phyloP scores from a whole-genome alignment of 2,329 filamentous ascomycete genomes.

The Raffaelea arxii region DNA sequence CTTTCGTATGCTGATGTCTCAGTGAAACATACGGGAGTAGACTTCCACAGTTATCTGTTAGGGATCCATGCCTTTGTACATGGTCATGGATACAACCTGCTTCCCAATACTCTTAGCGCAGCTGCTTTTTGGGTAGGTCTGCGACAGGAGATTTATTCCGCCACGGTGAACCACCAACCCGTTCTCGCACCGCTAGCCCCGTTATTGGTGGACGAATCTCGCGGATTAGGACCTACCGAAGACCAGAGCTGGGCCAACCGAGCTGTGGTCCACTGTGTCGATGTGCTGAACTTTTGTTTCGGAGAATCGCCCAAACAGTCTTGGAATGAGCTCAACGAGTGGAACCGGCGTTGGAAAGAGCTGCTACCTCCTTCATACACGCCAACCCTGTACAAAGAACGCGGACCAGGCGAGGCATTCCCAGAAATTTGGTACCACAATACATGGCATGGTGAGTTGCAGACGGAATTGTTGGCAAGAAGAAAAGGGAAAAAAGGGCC shows the following conservation, averaged over 20 bases:
- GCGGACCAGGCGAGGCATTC: constrained; percentile 32
- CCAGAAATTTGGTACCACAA: constrained; percentile 49
- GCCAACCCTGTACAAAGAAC: constrained; percentile 39
- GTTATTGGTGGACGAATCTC: constrained; percentile 33
- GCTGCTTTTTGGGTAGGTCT: constrained; percentile 49
- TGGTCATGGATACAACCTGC: constrained; percentile 28
- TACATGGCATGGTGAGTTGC: constrained; percentile 38
- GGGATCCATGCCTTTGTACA: constrained; percentile 38
- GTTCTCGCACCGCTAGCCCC: constrained; percentile 40
- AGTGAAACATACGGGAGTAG: constrained; percentile 31
- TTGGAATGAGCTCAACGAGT: constrained; percentile 36
- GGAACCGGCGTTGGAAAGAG: constrained; percentile 35
- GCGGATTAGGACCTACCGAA: constrained; percentile 34
- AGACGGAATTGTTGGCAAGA: not conserved
- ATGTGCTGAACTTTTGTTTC: constrained; percentile 55
- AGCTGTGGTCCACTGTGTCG: constrained; percentile 52
- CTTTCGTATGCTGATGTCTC: not conserved
- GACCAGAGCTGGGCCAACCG: constrained; percentile 52
- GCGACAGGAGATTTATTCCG: constrained; percentile 50
- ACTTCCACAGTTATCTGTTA: constrained; percentile 35
- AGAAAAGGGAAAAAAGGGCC: not conserved
- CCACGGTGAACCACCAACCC: constrained; percentile 35
- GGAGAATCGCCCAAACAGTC: constrained; percentile 24
- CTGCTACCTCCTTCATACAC: constrained; percentile 41
- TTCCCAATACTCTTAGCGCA: constrained; percentile 32